Base-by-base conservation (phyloP, 2,329 filamentous ascomycete genomes). In the Fonsecaea pedrosoi region DNA sequence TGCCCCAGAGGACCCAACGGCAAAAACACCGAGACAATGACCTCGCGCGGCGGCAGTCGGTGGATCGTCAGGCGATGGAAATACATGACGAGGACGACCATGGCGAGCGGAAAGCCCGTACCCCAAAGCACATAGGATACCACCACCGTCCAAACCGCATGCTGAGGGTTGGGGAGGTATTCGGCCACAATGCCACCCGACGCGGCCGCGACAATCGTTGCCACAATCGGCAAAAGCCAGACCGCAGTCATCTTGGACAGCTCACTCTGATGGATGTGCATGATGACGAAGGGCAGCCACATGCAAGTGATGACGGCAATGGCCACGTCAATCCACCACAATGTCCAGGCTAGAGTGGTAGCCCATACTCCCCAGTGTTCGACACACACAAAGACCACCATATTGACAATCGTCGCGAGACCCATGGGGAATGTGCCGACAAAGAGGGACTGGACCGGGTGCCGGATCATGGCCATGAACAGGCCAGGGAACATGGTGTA, bases 51-150 rank as follows among this genome's bases (percentile, higher is more conserved):
- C 0, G 89, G 89, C 13, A 91, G 81, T 45, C 87, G 87, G 76
- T 91, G 85, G 2, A 91, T 76, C 3, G 86, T 87, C 9, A 92
- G 81, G 10, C 89, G 87, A 66, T 89, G 86, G 73, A 90, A 90
- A 77, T 92, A 92, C 42, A 92, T 84, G 10, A 86, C 86, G 32
- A 91, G 78, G 21, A 90, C 84, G 50, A 84, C 82, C 76, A 88
- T 84, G 1, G 88, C 85, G 59, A 92, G 77, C 0, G 85, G 85
- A 1, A 83, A 82, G 4, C 88, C 87, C 65, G 87, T 86, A 0
- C 89, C 89, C 88, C 87, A 91, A 70, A 92, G 84, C 15, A 91
- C 79, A 74, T 91, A 92, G 2, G 83, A 88, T 15, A 81, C 81
- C n/a, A 90, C 78, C 25, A 92, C 73, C 0, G 89, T 92, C 42